Evolutionary conservation across 192 early-diverging fungal genomes (phyloP).

Genomic region (Coemansia sp.): DNA sequence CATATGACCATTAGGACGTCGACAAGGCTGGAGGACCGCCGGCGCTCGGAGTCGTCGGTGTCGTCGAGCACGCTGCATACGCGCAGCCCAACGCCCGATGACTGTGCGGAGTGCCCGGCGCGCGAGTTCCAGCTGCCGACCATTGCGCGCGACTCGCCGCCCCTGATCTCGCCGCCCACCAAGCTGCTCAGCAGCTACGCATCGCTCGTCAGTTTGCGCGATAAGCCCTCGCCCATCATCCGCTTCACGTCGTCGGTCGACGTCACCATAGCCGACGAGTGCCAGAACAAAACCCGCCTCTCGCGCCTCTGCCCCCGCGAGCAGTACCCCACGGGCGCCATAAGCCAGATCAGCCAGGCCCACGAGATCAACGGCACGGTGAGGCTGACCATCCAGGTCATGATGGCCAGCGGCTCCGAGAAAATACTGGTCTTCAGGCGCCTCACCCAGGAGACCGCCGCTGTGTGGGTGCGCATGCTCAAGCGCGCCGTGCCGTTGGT

Average conservation of each 20-base stretch:
- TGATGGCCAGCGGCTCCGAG: slow-evolving; percentile 14
- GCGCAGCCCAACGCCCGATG: slow-evolving; percentile 11
- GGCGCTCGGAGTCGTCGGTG: slow-evolving; percentile 28
- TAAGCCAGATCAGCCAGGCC: slow-evolving; percentile 36
- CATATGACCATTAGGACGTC: slow-evolving; percentile 26
- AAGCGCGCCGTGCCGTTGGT: slow-evolving; percentile 22
- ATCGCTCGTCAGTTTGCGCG: slow-evolving; percentile 43
- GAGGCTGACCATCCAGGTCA: slow-evolving; percentile 31
- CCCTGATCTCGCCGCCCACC: slow-evolving; percentile 21
- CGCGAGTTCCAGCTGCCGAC: slow-evolving; percentile 29
- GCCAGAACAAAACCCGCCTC: not conserved
- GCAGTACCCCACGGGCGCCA: slow-evolving; percentile 16
- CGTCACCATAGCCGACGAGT: slow-evolving; percentile 2
- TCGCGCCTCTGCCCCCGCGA: slow-evolving; percentile 21
- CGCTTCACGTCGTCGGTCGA: slow-evolving; percentile 26
- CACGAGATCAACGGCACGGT: slow-evolving; percentile 29
- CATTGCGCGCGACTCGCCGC: slow-evolving; percentile 21
- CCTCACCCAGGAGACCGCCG: slow-evolving; percentile 27
- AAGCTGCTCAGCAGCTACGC: slow-evolving; percentile 35
- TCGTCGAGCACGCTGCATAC: slow-evolving; percentile 36
- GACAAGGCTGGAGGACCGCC: slow-evolving; percentile 13
- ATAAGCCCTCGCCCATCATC: slow-evolving; percentile 20
- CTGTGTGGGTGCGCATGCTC: slow-evolving; percentile 43
- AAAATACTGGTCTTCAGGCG: slow-evolving; percentile 18
- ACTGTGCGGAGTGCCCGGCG: not conserved